phyloP scores from a whole-genome alignment of 2,329 filamentous ascomycete genomes.

The Bipolaris oryzae region DNA sequence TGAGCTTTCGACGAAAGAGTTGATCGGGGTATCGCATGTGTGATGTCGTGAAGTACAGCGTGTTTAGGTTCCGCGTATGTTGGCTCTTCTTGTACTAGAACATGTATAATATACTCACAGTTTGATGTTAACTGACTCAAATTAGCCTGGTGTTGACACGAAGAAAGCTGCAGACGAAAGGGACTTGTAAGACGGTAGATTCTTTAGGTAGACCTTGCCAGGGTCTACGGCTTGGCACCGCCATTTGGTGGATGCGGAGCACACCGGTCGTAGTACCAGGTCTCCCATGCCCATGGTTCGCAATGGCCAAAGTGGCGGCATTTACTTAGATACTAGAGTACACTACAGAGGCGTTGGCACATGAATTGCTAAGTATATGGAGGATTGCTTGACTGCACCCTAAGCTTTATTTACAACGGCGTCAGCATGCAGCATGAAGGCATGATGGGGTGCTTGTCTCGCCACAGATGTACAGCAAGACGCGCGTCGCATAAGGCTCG shows the following conservation, averaged over 20 bases:
- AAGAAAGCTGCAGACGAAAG: too few species aligned
- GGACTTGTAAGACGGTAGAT: too few species aligned
- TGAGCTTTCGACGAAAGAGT: constrained; percentile 23
- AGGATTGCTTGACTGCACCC: not conserved
- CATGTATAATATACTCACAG: not conserved
- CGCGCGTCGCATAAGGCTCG: constrained; percentile 29
- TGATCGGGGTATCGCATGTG: constrained; percentile 3
- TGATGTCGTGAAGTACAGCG: not conserved
- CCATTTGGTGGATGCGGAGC: constrained; percentile 2
- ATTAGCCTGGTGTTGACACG: too few species aligned
- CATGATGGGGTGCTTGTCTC: constrained; percentile 17
- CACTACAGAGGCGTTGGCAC: not conserved
- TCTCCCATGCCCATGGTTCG: constrained; percentile 7
- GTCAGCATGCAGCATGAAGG: constrained; percentile 5
- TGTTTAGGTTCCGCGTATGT: not conserved
- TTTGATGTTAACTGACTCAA: not conserved
- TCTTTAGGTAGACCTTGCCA: not conserved
- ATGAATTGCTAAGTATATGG: not conserved
- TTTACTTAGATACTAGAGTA: not conserved
- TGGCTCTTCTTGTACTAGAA: not conserved
- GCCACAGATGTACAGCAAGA: constrained; percentile 28
- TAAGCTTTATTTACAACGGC: not conserved
- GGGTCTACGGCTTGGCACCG: not conserved
- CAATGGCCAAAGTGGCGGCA: constrained; percentile 3
- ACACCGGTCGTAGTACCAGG: not conserved